Base-by-base conservation (phyloP, 2,329 filamentous ascomycete species). In the Dactylellina sp. region DNA sequence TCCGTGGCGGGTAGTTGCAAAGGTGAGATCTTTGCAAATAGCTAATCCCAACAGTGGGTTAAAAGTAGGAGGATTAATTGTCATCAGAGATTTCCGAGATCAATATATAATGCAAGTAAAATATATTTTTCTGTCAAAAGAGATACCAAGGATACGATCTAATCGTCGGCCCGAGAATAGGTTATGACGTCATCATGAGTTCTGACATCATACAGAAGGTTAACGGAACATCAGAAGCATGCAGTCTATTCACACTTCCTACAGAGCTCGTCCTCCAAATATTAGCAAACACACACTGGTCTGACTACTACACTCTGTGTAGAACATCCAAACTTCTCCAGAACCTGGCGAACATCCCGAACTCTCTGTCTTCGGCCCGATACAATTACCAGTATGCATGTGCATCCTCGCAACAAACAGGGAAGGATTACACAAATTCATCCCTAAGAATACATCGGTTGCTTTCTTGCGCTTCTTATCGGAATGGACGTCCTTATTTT, bases 191-290 rank as follows among this genome's bases (percentile, higher is more conserved):
- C 49, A 35, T 24, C 7, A 55, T 55, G 12, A 22, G 20, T 20
- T 9, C 14, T 7, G 32, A 24, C 28, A 20, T 18, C 16, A 55
- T 40, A 55, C 14, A 40, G 6, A 18, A n/a, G n/a, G n/a, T n/a
- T n/a, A n/a, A 16, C 11, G 20, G 20, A 28, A 9, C 5, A 6
- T 5, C 20, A 50, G 11, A 25, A n/a, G n/a, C n/a, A 28, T 16
- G 11, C 14, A 6, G 6, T 14, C 42, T 63, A 28, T 14, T 56
- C 9, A 50, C 24, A 2, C 28, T 65, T 16, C 61, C 61, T 5
- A 35, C 39, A 1, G 61, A 65, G 25, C 49, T 65, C 7, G 37
- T 65, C 28, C 61, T 65, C 1, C 61, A 56, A 12, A 56, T 65
- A 7, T 40, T 65, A 18, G 32, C 40, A 4, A 46, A 39, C n/a